A percentile compares a stretch with the other conserved stretches of the same genome.
Conservation (phyloP, 2,329 filamentous ascomycete species). For the Colletotrichum noveboracense region DNA sequence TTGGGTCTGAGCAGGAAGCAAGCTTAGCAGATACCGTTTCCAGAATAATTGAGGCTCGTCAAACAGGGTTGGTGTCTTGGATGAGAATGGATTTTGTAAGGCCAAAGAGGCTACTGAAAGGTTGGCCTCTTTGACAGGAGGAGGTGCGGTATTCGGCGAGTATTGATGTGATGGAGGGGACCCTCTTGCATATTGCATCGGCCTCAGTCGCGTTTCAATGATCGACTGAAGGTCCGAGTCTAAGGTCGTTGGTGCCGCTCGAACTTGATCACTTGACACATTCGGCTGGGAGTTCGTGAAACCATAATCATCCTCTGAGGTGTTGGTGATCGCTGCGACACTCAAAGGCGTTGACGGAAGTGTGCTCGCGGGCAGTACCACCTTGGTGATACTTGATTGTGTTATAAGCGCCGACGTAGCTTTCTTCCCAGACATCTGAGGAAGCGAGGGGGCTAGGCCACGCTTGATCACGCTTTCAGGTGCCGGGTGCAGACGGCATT, state of each 20-base stretch:
- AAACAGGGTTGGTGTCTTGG: conserved; percentile 4
- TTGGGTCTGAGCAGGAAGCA: conserved; percentile 19
- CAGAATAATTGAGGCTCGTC: conserved; percentile 14
- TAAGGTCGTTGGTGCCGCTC: neutral
- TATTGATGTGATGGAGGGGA: neutral
- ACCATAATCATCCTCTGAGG: neutral
- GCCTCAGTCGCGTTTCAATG: neutral
- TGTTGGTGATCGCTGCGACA: neutral
- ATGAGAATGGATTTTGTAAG: neutral
- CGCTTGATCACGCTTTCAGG: neutral
- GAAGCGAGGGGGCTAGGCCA: neutral
- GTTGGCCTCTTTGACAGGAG: neutral
- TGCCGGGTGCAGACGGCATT: conserved; percentile 32
- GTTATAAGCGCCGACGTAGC: neutral
- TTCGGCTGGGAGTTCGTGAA: neutral
- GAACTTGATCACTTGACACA: neutral
- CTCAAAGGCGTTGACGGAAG: neutral
- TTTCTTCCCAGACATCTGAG: neutral
- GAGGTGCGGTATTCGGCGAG: neutral
- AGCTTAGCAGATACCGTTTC: conserved; percentile 14
- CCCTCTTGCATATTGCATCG: neutral
- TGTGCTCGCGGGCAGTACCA: neutral
- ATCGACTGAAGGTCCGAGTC: neutral
- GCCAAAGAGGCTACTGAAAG: neutral
- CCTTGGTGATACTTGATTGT: neutral